A percentile compares a stretch with the other conserved stretches of the same genome.
phyloP scores from a whole-genome alignment of 805 yeast genomes.

The Wickerhamiella sergipiensis region DNA sequence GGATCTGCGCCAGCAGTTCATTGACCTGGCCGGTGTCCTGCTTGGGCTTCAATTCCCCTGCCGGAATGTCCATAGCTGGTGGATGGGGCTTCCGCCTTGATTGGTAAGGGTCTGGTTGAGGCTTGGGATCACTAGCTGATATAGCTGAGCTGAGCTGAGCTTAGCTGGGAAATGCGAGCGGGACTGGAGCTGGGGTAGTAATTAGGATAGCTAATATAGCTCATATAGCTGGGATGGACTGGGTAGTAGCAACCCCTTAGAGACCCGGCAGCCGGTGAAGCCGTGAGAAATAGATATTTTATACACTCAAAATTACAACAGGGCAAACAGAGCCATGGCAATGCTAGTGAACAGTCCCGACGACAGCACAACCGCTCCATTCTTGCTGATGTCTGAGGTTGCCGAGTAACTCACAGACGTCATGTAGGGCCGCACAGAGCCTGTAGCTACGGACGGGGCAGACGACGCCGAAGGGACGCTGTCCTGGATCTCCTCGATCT shows the following conservation, averaged over 20 bases:
- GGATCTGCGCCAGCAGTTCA: constrained; percentile 22
- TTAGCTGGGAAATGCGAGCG: no score
- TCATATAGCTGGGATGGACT: no score
- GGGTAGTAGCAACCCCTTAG: no score
- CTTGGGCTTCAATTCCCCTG: not conserved
- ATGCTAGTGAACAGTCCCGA: not conserved
- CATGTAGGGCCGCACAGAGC: constrained; percentile 9
- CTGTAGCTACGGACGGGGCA: constrained; percentile 8
- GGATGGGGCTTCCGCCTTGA: not conserved
- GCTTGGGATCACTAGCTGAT: no score
- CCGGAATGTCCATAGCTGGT: not conserved
- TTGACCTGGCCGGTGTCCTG: constrained; percentile 3
- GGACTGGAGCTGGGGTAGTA: no score
- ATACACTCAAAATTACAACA: not conserved
- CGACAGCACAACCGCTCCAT: not conserved
- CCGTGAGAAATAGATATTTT: no score
- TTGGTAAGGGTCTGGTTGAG: not conserved
- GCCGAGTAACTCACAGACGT: not conserved
- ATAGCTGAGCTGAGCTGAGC: no score
- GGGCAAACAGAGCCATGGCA: not conserved
- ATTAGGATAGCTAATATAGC: no score
- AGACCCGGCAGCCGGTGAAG: no score
- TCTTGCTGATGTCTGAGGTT: not conserved
- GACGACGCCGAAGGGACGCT: constrained; percentile 18
- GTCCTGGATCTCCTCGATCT: constrained; percentile 8